Evolutionary conservation across 805 yeast genomes (phyloP), one percentile per base, ranked within the genome.

Genomic region (Peterozyma toletana): DNA sequence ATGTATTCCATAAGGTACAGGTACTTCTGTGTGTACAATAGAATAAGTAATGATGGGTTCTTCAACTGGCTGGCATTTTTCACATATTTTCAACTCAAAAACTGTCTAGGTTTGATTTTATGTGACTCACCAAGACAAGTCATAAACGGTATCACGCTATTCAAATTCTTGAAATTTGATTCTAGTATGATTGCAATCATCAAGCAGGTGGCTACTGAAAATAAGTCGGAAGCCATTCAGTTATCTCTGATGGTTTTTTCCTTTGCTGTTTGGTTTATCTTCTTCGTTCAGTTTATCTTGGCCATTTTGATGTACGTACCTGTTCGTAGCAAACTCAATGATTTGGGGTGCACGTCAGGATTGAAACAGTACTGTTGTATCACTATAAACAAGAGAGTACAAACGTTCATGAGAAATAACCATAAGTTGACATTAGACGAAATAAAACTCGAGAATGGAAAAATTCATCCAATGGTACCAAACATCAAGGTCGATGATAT

Each of bases 61-160:
- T 76, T 76, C 51, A 93, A 86, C 51, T 80, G 83, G 72, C 59
- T 80, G 41, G 76, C 87, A 9, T 77, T 87, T 48, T 75, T 74
- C 50, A 71, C 80, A 2, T 86, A 77, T 60, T 76, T 75, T 49
- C 80, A 85, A 40, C 64, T 83, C 42, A 81, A 83, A 52, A 75
- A 77, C 42, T 83, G 78, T 50, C 53, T 84, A 11, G 65, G 77
- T 38, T 69, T 67, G 38, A 71, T 87, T 51, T 53, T 87, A 9
- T 89, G 95, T 0, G 96, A 88, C 52, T 73, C 89, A 14, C 96
- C 96, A 18, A 77, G 96, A 62, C 96, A 88, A 62, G 81, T 86
- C 1, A 75, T 88, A 49, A 88, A 88, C 56, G 84, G 89, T 27
- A 66, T 85, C 51, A 86, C 96, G 9, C 68, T 66, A 50, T 77